Percentiles rank a stretch among this genome's conserved stretches.
Conservation (phyloP, 139 green algal genomes). For the Pseudopediastrum boryanum region DNA sequence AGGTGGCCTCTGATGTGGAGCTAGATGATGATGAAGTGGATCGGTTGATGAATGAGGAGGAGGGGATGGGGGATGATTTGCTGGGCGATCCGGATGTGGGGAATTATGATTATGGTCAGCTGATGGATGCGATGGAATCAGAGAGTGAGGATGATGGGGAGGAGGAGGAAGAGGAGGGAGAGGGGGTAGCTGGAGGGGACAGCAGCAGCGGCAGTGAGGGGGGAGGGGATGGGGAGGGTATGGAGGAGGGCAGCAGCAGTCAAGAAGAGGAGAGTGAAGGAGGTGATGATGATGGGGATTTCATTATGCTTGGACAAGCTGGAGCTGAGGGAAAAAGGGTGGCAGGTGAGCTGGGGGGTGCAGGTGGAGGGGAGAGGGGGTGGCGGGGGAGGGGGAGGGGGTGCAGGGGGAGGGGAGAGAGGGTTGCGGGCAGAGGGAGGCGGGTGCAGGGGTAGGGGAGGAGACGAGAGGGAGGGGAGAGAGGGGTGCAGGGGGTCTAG, state of each 20-base stretch:
- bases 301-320: not conserved
- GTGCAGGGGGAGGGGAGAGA: too few species aligned
- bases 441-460: too few species aligned
- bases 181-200: not conserved
- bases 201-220: slow-evolving; percentile 19
- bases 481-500: too few species aligned
- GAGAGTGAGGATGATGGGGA: slow-evolving; percentile 16
- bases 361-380: too few species aligned
- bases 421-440: too few species aligned
- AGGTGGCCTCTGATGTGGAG: slow-evolving; percentile 27
- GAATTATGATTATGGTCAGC: slow-evolving; percentile 66
- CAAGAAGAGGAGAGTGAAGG: slow-evolving; percentile 25
- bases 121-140: slow-evolving; percentile 60
- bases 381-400: too few species aligned
- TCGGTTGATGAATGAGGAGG: slow-evolving; percentile 29
- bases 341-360: too few species aligned
- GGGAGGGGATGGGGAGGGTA: not conserved
- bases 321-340: not conserved
- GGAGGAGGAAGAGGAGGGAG: slow-evolving; percentile 6
- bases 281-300: slow-evolving; percentile 1
- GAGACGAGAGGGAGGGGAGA: too few species aligned
- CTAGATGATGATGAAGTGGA: slow-evolving; percentile 43
- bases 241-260: not conserved
- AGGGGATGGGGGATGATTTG: slow-evolving; percentile 40
- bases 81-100: slow-evolving; percentile 42